phyloP scores from a whole-genome alignment of 345 rosid genomes.

The Bretschneidera sinensis region DNA sequence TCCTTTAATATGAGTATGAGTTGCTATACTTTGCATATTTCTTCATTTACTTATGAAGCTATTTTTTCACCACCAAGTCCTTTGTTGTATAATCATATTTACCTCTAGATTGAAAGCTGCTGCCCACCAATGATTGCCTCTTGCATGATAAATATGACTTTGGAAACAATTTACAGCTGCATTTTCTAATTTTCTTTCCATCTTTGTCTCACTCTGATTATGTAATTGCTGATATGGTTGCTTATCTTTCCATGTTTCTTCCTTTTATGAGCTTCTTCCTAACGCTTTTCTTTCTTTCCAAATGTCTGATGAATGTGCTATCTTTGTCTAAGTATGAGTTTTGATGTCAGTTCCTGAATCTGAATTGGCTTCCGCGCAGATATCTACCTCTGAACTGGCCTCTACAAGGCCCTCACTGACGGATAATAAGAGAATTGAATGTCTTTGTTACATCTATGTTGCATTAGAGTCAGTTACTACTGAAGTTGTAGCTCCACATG shows the following conservation, averaged over 20 bases:
- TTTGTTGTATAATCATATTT: not conserved
- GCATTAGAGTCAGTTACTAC: conserved; percentile 22
- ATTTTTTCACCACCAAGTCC: no score
- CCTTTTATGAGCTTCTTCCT: not conserved
- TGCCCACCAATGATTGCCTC: not conserved
- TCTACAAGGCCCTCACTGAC: not conserved
- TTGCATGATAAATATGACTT: no score
- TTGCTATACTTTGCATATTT: no score
- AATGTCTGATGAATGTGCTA: not conserved
- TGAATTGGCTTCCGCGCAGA: not conserved
- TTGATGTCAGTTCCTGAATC: no score
- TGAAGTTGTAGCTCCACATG: conserved; percentile 23
- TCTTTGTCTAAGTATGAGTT: not conserved
- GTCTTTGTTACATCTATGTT: not conserved
- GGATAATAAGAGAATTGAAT: not conserved
- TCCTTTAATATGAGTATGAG: no score
- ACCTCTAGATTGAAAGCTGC: no score
- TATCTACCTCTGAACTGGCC: not conserved
- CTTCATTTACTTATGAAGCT: no score
- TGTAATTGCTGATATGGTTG: no score
- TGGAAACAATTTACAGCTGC: not conserved
- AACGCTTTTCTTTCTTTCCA: not conserved
- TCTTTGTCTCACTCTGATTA: not conserved
- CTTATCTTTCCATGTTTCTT: not conserved
- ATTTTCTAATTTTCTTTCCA: not conserved